These are phyloP conservation scores for Ceratobasidium sp. DNA, from an alignment of 1,284 basidiomycete species.

Conservation along the genomic window DNA sequence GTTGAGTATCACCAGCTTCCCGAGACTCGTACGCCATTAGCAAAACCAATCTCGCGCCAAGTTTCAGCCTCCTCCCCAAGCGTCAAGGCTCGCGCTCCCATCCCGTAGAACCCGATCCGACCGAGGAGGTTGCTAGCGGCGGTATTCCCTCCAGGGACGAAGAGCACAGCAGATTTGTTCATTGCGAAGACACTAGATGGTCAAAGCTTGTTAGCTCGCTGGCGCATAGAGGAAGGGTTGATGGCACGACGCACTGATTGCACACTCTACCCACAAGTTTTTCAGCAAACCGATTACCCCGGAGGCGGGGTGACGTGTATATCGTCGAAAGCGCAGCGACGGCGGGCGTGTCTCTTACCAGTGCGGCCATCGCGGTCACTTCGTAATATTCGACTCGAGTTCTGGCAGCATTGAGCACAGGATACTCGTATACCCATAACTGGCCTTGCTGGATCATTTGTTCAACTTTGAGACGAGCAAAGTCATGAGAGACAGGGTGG, in stretches of 20 bases:
- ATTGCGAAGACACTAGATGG: slow-evolving; percentile 13
- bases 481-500: slow-evolving; percentile 18
- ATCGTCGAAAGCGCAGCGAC: slow-evolving; percentile 24
- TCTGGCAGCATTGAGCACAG: slow-evolving; percentile 13
- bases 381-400: slow-evolving; percentile 29
- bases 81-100: slow-evolving; percentile 7
- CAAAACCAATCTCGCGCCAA: slow-evolving; percentile 37
- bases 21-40: slow-evolving; percentile 6
- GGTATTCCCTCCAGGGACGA: slow-evolving; percentile 27
- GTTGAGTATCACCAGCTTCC: slow-evolving; percentile 17
- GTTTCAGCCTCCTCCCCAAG: slow-evolving; percentile 29
- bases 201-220: neutral
- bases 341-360: slow-evolving; percentile 14
- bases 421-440: slow-evolving; percentile 28
- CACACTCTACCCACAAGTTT: slow-evolving; percentile 26
- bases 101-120: slow-evolving; percentile 37
- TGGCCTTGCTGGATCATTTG: slow-evolving; percentile 35
- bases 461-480: slow-evolving; percentile 13
- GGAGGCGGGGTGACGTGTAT: slow-evolving; percentile 9
- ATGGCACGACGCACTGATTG: neutral
- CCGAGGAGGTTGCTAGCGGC: slow-evolving; percentile 33
- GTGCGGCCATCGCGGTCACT: slow-evolving; percentile 23
- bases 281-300: slow-evolving; percentile 15
- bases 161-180: slow-evolving; percentile 34
- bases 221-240: neutral